These are phyloP conservation scores for Penicillium argentinense DNA, from an alignment of 495 filamentous ascomycete genomes.

Conservation along the genomic window DNA sequence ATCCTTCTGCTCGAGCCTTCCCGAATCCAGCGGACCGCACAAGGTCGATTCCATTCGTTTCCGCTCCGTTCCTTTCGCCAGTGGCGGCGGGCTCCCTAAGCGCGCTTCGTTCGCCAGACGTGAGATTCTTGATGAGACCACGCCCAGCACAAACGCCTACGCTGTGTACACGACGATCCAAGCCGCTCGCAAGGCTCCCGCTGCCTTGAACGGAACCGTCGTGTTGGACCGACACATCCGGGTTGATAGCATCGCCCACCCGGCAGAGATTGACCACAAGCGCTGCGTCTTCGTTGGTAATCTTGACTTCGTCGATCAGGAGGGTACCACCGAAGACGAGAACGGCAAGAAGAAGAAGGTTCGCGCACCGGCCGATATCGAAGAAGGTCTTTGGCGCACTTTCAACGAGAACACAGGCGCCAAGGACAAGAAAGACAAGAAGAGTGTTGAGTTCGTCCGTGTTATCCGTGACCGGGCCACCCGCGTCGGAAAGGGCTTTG, in stretches of 20 bases:
- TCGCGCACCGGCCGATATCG: conserved; percentile 78
- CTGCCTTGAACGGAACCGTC: conserved; percentile 76
- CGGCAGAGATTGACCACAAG: conserved; percentile 73
- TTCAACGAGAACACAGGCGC: conserved; percentile 57
- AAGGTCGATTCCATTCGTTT: conserved; percentile 89
- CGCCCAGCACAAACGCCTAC: conserved; percentile 93
- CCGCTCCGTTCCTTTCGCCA: conserved; percentile 81
- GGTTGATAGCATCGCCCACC: conserved; percentile 88
- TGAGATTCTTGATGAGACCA: conserved; percentile 80
- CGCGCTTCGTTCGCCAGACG: conserved; percentile 84
- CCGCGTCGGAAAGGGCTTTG: conserved; percentile 93
- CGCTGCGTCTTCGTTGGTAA: conserved; percentile 97
- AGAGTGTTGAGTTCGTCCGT: conserved; percentile 87
- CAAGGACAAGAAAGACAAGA: conserved; percentile 51
- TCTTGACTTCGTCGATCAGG: conserved; percentile 89
- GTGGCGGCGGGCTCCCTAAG: conserved; percentile 72
- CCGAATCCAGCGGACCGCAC: conserved; percentile 49
- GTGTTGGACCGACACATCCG: conserved; percentile 86
- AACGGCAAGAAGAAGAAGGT: conserved; percentile 61
- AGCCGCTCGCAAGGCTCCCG: conserved; percentile 73
- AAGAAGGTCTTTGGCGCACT: conserved; percentile 92
- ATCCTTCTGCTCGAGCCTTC: conserved; percentile 53
- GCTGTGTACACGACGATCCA: conserved; percentile 74
- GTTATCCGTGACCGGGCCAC: conserved; percentile 89
- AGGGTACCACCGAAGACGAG: conserved; percentile 57